Evolutionary conservation across 2,329 filamentous ascomycete species (phyloP), one percentile per base, ranked within the genome.

Genomic region (Stachybotrys chlorohalonatus): DNA sequence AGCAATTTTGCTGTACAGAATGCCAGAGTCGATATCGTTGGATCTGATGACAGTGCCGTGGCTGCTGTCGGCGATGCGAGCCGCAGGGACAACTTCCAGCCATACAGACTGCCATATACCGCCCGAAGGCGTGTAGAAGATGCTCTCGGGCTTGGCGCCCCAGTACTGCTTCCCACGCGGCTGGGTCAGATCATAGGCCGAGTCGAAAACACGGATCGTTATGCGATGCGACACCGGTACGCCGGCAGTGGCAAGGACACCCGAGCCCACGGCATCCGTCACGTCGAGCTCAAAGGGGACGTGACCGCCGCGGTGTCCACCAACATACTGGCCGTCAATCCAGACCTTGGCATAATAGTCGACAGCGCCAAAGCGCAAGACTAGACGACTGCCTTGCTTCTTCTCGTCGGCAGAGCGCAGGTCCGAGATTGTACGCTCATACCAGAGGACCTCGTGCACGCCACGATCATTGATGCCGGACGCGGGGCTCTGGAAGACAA

Each of bases 111-210:
- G 80, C 80, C 80, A 83, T 55, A 82, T 80, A 30, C 80, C 80
- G 31, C 77, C 77, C 8, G 77, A 79, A 0, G 80, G 80, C 1
- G 78, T 81, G 61, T 82, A 82, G 61, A 82, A 83, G 60, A 82
- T 82, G 52, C 76, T 80, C 64, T 85, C 81, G 0, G 82, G 80
- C 64, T 82, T 74, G 1, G 79, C 77, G 4, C 74, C 76, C 82
- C 82, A 85, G 62, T 84, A 84, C 66, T 88, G 85, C 65, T 88
- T 88, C 0, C 85, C 85, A 36, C 85, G 74, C 1, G 82, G 85
- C 64, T 87, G 84, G 0, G 79, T 78, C 7, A 86, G 68, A 56
- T 87, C 84, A 56, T 78, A 80, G 0, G 84, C 80, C 0, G 84
- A 86, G 65, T 87, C 84, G 46, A 78, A 79, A 0, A 86, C 80